Base-by-base conservation (phyloP, 108 stramenopile genomes). In the Cyclotella cryptica region DNA sequence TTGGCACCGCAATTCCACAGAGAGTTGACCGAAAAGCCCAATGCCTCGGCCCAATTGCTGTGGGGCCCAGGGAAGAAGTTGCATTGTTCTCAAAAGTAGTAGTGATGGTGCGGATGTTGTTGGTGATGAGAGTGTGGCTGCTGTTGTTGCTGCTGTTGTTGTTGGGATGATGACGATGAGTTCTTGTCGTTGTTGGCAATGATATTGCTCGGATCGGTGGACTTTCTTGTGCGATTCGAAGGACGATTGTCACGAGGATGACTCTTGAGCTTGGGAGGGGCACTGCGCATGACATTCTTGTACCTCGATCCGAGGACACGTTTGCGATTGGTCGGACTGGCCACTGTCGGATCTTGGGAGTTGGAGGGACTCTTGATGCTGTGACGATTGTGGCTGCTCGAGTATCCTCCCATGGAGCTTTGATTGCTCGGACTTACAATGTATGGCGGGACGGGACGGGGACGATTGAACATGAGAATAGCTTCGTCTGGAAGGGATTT, bases 1-100 rank as follows among this genome's bases (percentile, higher is more conserved):
- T 73, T 83, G 47, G 83, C 89, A 29, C 89, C 92, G 52, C 93
- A 94, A 49, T 91, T 94, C 93, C 93, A 94, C 30, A 94, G 78
- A 26, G 86, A 89, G 49, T 92, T 89, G 57, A 89, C 85, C 11
- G 87, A 87, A 51, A 91, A 86, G 45, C 83, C 86, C 71, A 90
- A 77, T 0, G 89, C 84, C 30, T 88, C 77, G 29, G 89, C 83
- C 93, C 92, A 93, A 51, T 93, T 88, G 63, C 85, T 83, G 53
- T 86, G 84, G 8, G 61, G 39, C 1, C 71, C 82, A 0, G 74
- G 74, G 43, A 70, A 70, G 64, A 74, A 73, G 54, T 73, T 79
- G 66, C 79, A 79, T 40, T 79, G 71, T 49, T 78, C 67, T 62
- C 62, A 65, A 26, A 71, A 72, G 53, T 78, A 72, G 46, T 68